Conservation (phyloP, 331 rosid genomes). For the Pyrus hybrid region DNA sequence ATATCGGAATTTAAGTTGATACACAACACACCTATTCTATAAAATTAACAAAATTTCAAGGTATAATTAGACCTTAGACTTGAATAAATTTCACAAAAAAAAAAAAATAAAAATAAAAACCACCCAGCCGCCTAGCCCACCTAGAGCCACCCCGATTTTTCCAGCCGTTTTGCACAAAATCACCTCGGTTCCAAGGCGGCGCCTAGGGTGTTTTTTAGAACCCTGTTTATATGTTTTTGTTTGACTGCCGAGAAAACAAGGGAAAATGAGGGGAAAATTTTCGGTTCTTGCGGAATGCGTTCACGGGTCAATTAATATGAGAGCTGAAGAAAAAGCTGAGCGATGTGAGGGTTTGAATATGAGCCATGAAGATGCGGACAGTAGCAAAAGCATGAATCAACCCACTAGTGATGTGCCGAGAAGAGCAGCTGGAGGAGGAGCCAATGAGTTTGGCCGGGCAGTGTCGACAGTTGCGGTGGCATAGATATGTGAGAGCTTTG, state of each 20-base stretch:
- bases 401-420: not conserved
- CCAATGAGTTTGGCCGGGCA: constrained; percentile 53
- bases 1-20: too few species aligned
- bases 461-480: constrained; percentile 58
- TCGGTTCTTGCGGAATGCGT: constrained; percentile 1
- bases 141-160: too few species aligned
- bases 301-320: constrained; percentile 22
- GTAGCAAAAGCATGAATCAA: constrained; percentile 31
- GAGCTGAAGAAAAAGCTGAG: constrained; percentile 35
- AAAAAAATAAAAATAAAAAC: too few species aligned
- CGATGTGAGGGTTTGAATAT: constrained; percentile 63
- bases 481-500: constrained; percentile 54
- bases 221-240: too few species aligned
- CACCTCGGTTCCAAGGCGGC: too few species aligned
- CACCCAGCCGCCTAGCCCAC: too few species aligned
- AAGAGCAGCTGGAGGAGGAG: constrained; percentile 18
- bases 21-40: too few species aligned
- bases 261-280: not conserved
- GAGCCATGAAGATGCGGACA: constrained; percentile 49
- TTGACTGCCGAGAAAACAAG: not conserved
- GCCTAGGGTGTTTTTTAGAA: too few species aligned
- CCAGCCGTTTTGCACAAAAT: too few species aligned
- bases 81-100: too few species aligned
- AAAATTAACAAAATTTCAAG: too few species aligned
- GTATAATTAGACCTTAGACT: too few species aligned